Conservation (phyloP, 805 yeast species). For the Yamadazyma nakazawae region DNA sequence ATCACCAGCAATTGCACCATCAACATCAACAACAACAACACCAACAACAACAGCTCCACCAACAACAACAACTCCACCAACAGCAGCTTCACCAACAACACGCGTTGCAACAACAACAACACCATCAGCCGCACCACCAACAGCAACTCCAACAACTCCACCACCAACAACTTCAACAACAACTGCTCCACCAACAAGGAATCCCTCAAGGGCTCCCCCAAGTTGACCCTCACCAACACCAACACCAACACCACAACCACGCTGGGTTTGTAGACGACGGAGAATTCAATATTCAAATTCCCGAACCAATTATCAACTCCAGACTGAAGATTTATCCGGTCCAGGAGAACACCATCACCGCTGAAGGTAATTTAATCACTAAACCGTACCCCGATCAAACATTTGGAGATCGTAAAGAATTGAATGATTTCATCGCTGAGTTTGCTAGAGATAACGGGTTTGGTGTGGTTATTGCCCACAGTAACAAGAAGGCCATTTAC, state of each 20-base stretch:
- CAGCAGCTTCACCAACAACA: slow-evolving; percentile 2
- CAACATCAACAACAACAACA: slow-evolving; percentile 13
- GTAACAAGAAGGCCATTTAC: slow-evolving; percentile 56
- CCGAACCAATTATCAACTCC: slow-evolving; percentile 43
- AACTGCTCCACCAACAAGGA: slow-evolving; percentile 6
- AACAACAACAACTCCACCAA: slow-evolving; percentile 5
- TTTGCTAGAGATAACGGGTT: slow-evolving; percentile 57
- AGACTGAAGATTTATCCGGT: slow-evolving; percentile 43
- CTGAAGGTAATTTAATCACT: slow-evolving; percentile 50
- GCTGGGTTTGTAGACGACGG: slow-evolving; percentile 24
- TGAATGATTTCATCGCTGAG: slow-evolving; percentile 52
- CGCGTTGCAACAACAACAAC: slow-evolving; percentile 6
- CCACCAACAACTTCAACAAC: slow-evolving; percentile 10
- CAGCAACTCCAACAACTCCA: slow-evolving; percentile 5
- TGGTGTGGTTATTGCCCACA: slow-evolving; percentile 58
- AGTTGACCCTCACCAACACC: slow-evolving; percentile 6
- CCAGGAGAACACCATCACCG: slow-evolving; percentile 43
- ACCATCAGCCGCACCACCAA: slow-evolving; percentile 12
- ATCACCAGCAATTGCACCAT: slow-evolving; percentile 9
- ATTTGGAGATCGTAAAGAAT: slow-evolving; percentile 47
- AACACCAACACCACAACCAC: slow-evolving; percentile 10
- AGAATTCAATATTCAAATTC: slow-evolving; percentile 44
- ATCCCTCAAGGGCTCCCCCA: slow-evolving; percentile 2
- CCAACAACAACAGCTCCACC: slow-evolving; percentile 10
- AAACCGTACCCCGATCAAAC: slow-evolving; percentile 53